Base-by-base conservation (phyloP, 2,329 filamentous ascomycete species). In the Verticillium zaregamsianum region DNA sequence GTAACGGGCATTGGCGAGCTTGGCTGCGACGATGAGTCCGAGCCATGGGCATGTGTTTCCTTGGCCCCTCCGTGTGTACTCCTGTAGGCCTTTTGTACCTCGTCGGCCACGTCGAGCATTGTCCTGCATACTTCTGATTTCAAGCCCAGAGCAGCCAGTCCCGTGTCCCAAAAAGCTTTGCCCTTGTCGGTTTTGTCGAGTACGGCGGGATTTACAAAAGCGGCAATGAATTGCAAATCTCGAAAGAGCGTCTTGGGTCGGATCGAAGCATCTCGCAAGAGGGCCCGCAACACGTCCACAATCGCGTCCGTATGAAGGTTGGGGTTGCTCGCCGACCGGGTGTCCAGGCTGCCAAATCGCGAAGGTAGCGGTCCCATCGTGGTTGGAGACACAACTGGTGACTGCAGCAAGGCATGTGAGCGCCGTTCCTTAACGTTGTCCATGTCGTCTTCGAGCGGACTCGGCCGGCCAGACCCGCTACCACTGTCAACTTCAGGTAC, bases 161-260 rank as follows among this genome's bases (percentile, higher is more conserved):
- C 92, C 31, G 93, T 90, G 69, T 97, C 92, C 85, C 93, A 91
- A 73, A 98, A 98, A 0, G 93, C 92, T 68, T 93, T 95, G 58
- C 85, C 86, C 2, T 80, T 80, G 49, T 88, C 86, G 0, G 84
- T 84, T 66, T 82, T 83, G 68, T 90, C 87, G 8, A 90, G 76
- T 2, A 87, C 77, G 0, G 81, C 77, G 1, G 86, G 73, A 5
- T 87, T 83, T 3, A 90, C 85, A 68, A 90, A 89, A 0, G 86
- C 82, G 1, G 87, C 86, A 64, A 90, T 89, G 66, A 88, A 91
- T 71, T 95, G 91, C 55, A 95, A 74, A 69, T 94, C 91, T 6
- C 91, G 88, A 77, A 93, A 95, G 2, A 95, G 80, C 0, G 90
- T 92, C 72, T 90, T 89, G 2, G 91, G 91, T n/a, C 90, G 85